Conservation (phyloP, 1,139 yeast genomes). For the Hyphopichia buzzinii region DNA sequence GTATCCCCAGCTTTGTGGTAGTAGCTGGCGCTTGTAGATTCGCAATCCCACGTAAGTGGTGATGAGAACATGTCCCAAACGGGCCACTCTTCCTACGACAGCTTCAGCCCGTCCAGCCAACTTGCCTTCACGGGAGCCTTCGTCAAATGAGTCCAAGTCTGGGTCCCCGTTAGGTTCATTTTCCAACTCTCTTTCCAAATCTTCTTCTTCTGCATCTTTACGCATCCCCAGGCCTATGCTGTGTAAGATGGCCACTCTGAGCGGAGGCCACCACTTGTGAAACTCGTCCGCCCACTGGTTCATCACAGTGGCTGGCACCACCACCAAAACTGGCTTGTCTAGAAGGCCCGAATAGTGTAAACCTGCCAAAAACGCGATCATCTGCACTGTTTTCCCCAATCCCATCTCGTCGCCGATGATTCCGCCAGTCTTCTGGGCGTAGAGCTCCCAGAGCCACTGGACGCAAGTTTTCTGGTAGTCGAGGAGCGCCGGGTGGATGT, state of each 20-base stretch:
- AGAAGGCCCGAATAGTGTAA: conserved; percentile 77
- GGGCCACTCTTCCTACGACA: conserved; percentile 50
- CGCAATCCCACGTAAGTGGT: conserved; percentile 92
- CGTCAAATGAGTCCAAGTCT: conserved; percentile 20
- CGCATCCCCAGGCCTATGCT: conserved; percentile 91
- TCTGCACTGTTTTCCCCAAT: conserved; percentile 89
- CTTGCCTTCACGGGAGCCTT: neutral
- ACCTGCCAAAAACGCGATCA: conserved; percentile 87
- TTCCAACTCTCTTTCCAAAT: conserved; percentile 48
- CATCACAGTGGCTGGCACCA: conserved; percentile 95
- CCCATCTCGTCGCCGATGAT: conserved; percentile 99
- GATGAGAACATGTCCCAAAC: conserved; percentile 75
- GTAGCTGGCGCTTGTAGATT: conserved; percentile 65
- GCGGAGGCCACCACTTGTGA: conserved; percentile 98
- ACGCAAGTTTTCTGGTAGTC: conserved; percentile 94
- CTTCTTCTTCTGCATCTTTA: conserved; percentile 42
- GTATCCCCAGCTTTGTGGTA: conserved; percentile 84
- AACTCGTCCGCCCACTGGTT: conserved; percentile 96
- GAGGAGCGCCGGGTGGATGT: conserved; percentile 79
- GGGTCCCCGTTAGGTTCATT: conserved; percentile 33
- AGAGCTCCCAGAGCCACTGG: conserved; percentile 77
- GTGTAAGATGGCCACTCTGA: conserved; percentile 81
- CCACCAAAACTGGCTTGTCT: conserved; percentile 76
- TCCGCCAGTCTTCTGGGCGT: conserved; percentile 87
- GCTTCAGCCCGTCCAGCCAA: conserved; percentile 28